Evolutionary conservation across 257 asterid species (phyloP), one percentile per base, ranked within the genome.

Genomic region (Salvia hispanica): DNA sequence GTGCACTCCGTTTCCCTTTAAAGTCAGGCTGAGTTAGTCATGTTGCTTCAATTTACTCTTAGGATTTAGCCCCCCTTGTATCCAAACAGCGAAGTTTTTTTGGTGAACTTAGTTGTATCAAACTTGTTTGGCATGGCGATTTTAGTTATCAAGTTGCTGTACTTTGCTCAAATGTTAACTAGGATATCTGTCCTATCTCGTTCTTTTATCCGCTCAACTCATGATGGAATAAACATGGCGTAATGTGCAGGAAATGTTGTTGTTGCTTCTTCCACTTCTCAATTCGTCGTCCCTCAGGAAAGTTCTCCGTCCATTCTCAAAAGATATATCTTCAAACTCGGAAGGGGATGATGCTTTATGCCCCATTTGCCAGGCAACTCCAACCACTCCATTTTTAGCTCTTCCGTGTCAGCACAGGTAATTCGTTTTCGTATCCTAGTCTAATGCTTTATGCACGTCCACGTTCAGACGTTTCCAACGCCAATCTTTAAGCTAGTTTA

Each of bases 341-440:
- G 86, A 76, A 48, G 80, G 76, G 43, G 89, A 90, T 62, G 96
- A 88, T 16, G 83, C 77, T 43, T 75, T 90, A 59, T 93, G 96
- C 83, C 95, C 96, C 76, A 85, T 93, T 73, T 93, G 96, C 79
- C 95, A 77, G 80, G 79, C 86, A 15, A 76, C 76, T 76, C 97
- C 99, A 37, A 88, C 95, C 62, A 85, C 86, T 80, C 96, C 97
- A 48, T 90, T 88, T 77, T 74, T 85, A 70, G 99, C 96, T 61
- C 77, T 90, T 62, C 99, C 99, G 28, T 93, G 97, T 77, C 96
- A 88, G 71, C 99, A 93, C 82, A 86, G 96, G 97, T 90, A 81
- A 51, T 54, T 51, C 25, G 15, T 40, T 45, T 58, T 9, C 4
- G 13, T 2, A 10, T 59, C 51, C 64, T 72, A 7, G 28, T 15